phyloP scores from a whole-genome alignment of 352 stramenopile species.

The Pilasporangium apinafurcum region DNA sequence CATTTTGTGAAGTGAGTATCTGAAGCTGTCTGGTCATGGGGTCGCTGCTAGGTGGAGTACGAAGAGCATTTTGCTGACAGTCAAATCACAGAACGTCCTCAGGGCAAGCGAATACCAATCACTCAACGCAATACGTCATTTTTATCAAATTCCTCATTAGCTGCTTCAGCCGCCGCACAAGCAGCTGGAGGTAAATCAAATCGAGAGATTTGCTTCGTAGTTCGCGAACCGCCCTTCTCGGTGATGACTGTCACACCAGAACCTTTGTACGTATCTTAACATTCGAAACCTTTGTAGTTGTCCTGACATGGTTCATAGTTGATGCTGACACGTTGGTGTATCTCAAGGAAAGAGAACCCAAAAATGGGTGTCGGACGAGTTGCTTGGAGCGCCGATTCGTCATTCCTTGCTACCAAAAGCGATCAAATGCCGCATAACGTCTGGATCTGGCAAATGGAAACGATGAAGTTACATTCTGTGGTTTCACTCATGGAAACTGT shows the following conservation, averaged over 20 bases:
- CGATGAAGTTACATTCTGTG: constrained; percentile 55
- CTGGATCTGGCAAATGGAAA: constrained; percentile 79
- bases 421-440: constrained; percentile 82
- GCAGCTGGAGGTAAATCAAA: constrained; percentile 40
- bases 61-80: constrained; percentile 59
- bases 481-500: constrained; percentile 61
- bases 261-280: constrained; percentile 53
- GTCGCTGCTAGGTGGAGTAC: constrained; percentile 39
- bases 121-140: constrained; percentile 21
- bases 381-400: constrained; percentile 60
- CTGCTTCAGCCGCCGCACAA: constrained; percentile 47
- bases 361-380: constrained; percentile 66
- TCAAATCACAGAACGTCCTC: constrained; percentile 41
- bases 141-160: constrained; percentile 51
- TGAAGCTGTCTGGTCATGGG: not conserved
- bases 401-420: constrained; percentile 69
- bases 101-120: constrained; percentile 52
- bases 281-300: too few species aligned
- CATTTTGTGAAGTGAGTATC: not conserved
- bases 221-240: constrained; percentile 62
- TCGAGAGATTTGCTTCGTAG: constrained; percentile 64
- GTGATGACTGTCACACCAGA: constrained; percentile 57
- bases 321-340: not conserved
- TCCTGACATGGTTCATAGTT: too few species aligned
- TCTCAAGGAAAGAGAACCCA: constrained; percentile 53